Evolutionary conservation across 768 basidiomycete species (phyloP).

Genomic region (Boletus sensibilis): DNA sequence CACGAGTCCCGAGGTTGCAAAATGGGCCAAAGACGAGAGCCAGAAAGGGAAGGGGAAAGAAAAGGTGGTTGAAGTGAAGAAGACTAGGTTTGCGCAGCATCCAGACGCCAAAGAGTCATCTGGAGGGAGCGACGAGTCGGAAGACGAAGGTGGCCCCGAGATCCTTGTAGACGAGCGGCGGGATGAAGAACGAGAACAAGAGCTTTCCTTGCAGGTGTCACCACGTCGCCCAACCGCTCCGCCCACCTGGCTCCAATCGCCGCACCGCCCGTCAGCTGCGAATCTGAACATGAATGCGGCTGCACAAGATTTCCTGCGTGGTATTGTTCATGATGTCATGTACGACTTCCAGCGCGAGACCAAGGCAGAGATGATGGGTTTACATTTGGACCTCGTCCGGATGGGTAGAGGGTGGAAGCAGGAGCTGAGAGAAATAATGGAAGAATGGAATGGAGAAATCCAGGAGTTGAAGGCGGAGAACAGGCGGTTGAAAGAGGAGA

Average conservation of each 20-base stretch:
- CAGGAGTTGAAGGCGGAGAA: constrained; percentile 45
- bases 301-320: constrained; percentile 58
- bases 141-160: not conserved
- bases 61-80: constrained; percentile 33
- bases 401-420: constrained; percentile 70
- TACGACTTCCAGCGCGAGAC: constrained; percentile 70
- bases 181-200: constrained; percentile 31
- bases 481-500: constrained; percentile 62
- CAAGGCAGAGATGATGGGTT: constrained; percentile 66
- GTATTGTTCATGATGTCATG: constrained; percentile 69
- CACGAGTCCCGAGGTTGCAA: constrained; percentile 53
- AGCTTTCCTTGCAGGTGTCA: constrained; percentile 56
- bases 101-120: constrained; percentile 28
- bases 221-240: constrained; percentile 45
- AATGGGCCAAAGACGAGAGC: constrained; percentile 48
- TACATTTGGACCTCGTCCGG: constrained; percentile 70
- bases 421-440: constrained; percentile 61
- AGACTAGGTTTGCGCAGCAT: constrained; percentile 43
- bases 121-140: constrained; percentile 13
- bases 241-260: constrained; percentile 40
- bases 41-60: constrained; percentile 30
- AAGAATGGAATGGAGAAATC: constrained; percentile 60
- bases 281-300: constrained; percentile 31
- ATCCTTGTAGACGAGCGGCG: constrained; percentile 5
- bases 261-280: constrained; percentile 31